Base-by-base conservation (phyloP, 2,329 filamentous ascomycete species). In the Cladosporium sp. region DNA sequence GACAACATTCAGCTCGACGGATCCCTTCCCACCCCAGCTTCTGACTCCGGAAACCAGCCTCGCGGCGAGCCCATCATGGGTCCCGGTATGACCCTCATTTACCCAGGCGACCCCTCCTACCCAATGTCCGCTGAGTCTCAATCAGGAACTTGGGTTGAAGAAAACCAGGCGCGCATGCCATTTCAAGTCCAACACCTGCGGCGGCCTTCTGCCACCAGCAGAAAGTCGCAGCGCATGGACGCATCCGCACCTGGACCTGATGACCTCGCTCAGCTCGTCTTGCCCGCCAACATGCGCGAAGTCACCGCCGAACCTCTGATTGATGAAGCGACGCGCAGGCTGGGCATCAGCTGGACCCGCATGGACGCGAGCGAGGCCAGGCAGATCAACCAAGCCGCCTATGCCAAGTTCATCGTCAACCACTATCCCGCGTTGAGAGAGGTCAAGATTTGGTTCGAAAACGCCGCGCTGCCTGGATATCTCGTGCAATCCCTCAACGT, bases 291-390 rank as follows among this genome's bases (percentile, higher is more conserved):
- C 56, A 75, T 76, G 55, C 76, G 78, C 58, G 73, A 76, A 40
- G 64, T 56, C 32, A 71, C 75, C 27, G 70, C 74, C 51, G 83
- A 86, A 62, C 86, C 86, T 32, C 76, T 84, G 34, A 82, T 96
- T 59, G 89, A 96, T 69, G 84, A 89, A 67, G 90, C 91, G 61
- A 95, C 90, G n/a, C 76, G 87, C 43, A 84, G 89, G 54, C 83
- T 96, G 20, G 91, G 91, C 50, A 90, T 96, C 59, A 90, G 90
- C 61, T 96, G 91, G 91, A 86, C 85, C 61, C 85, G 85, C 57
- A 82, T 96, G 66, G 86, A 85, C 67, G 79, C 83, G 42, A 84
- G 86, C 57, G 79, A 82, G 56, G 82, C 88, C 58, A 83, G 91
- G 55, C 86, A 59, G 15, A 68, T 68, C 58, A 64, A 56, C 43